Evolutionary conservation across 176 grass and related monocot species (phyloP), one percentile per base, ranked within the genome.

Genomic region (Zizania latifolia): DNA sequence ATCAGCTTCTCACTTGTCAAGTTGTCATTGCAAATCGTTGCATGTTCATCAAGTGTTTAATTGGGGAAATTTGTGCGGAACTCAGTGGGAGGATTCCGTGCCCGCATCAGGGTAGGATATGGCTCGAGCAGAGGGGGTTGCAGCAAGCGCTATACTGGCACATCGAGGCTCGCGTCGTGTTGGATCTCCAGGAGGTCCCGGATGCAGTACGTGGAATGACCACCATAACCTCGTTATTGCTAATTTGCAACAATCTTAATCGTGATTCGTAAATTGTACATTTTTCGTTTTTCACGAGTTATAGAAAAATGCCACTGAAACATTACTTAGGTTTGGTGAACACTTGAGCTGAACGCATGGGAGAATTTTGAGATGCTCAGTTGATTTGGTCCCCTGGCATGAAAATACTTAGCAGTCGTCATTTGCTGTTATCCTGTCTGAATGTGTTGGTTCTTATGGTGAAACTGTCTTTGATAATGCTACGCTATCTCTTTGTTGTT

Each of bases 61-160:
- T 80, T 62, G 31, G 33, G 68, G 19, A 51, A 60, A 9, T 38
- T 54, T 72, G 23, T 14, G 11, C 70, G 24, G 55, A 22, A 46
- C 62, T 33, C 68, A 98, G 94, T 86, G 94, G 78, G 80, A 93
- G 84, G 84, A 98, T 98, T 54, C 91, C 94, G 38, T 98, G 94
- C 58, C 91, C 94, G 23, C 86, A 92, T 56, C 43, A 92, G 30
- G 94, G 91, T 14, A 78, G 94, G 62, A 88, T 98, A 90, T 94
- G 94, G 94, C 72, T 98, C 46, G 94, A 98, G 71, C 94, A 98
- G 57, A 92, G 89, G 76, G 94, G 94, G 0, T 51, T 98, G 55
- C 91, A 98, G 77, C 82, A 68, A 12, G 94, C 91, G 2, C 73
- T 98, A 16, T 98, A 98, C 68, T 98, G 94, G 91, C 89, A 98